Evolutionary conservation across 495 filamentous ascomycete genomes (phyloP), one percentile per base, ranked within the genome.

Genomic region (Aspergillus conjunctus): DNA sequence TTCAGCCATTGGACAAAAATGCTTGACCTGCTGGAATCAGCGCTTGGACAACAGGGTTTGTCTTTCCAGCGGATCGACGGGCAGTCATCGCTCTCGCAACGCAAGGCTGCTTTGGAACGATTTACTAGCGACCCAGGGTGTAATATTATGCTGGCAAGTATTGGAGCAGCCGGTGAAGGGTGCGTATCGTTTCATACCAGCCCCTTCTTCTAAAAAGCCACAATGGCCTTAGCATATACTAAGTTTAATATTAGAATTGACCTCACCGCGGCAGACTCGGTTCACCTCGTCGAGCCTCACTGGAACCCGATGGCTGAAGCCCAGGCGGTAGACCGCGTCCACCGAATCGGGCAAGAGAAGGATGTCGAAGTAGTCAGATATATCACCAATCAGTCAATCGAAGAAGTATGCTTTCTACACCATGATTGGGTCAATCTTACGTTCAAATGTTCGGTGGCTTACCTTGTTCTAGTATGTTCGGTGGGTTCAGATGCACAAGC

Each of bases 201-300:
- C 26, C 26, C 26, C 26, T 26, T 26, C 26, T 26, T 26, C 26
- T 26, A 26, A 26, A 26, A 26, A 2, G 26, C 12, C 39, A 14
- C 39, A 14, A 43, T 43, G 7, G 17, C 17, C 10, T 14, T 43
- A 43, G 39, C 39, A 15, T 49, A 14, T 12, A 49, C 45, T 49
- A 49, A 49, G 8, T 17, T 10, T 3, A 17, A 21, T 17, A 48
- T 15, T 48, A 48, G 45, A 15, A 48, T 48, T 3, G 45, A 48
- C 18, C n/a, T 48, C 18, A 48, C 45, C 45, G 20, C 45, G 4
- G 48, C 48, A 51, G 30, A 51, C 48, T 30, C 18, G 8, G 48
- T 51, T 21, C 48, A 51, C 14, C 20, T 51, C 48, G 26, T 51
- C 8, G 48, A 51, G 10, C 48, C 48, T 30, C 48, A 51, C 11